Percentiles rank a stretch among this genome's conserved stretches.
phyloP scores from a whole-genome alignment of 1,139 yeast genomes.

The Diutina ranongensis region DNA sequence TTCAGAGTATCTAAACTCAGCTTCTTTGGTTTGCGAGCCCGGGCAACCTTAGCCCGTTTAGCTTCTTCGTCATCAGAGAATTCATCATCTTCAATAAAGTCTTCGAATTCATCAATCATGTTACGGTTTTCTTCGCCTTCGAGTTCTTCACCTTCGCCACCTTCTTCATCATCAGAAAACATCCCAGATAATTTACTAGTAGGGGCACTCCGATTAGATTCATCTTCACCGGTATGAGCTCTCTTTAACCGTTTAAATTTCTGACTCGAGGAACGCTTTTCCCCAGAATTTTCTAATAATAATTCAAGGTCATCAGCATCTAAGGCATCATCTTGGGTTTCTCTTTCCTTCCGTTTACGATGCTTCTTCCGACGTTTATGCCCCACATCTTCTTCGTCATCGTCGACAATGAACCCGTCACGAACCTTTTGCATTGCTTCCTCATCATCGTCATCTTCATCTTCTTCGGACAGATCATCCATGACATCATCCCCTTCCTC shows the following conservation, averaged over 20 bases:
- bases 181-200: conserved; percentile 52
- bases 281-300: conserved; percentile 83
- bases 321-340: conserved; percentile 39
- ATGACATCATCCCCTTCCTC: conserved; percentile 37
- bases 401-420: conserved; percentile 92
- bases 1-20: conserved; percentile 42
- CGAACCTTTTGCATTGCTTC: conserved; percentile 67
- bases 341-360: conserved; percentile 9
- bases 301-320: conserved; percentile 94
- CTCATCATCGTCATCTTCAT: conserved; percentile 65
- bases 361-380: conserved; percentile 25
- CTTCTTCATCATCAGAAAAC: conserved; percentile 68
- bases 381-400: conserved; percentile 59
- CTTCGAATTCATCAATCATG: conserved; percentile 78
- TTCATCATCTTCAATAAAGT: conserved; percentile 94
- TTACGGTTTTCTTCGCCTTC: conserved; percentile 21
- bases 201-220: conserved; percentile 16
- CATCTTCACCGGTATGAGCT: conserved; percentile 21
- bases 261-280: conserved; percentile 10
- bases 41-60: conserved; percentile 15
- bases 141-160: conserved; percentile 21
- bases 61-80: conserved; percentile 81
- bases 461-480: conserved; percentile 69
- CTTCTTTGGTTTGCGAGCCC: conserved; percentile 21
- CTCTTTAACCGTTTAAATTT: conserved; percentile 76